Conservation (phyloP, 768 basidiomycete genomes). For the Pholiota molesta region DNA sequence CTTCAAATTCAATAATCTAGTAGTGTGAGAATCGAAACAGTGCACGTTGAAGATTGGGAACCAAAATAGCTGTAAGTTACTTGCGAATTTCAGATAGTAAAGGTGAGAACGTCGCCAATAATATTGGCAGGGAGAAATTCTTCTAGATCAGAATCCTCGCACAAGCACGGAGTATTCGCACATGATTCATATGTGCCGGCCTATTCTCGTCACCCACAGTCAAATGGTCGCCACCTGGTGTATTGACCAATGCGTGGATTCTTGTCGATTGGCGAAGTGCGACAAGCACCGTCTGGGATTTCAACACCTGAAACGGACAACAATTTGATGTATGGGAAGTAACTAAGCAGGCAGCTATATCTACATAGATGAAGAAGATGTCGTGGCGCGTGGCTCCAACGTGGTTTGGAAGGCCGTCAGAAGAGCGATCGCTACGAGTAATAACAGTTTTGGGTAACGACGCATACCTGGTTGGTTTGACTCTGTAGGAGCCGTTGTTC, state of each 20-base stretch:
- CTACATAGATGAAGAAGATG: neutral
- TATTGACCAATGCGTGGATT: neutral
- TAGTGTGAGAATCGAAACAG: neutral
- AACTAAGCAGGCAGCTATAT: neutral
- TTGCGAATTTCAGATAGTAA: neutral
- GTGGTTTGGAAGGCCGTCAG: neutral
- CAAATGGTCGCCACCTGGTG: slow-evolving; percentile 3
- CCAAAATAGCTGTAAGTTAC: neutral
- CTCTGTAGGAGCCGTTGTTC: neutral
- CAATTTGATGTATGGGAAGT: neutral
- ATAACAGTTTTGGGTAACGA: too few species aligned
- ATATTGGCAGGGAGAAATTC: neutral
- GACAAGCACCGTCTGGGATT: slow-evolving; percentile 1
- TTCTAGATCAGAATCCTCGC: slow-evolving; percentile 6
- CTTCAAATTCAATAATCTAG: neutral
- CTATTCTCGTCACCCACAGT: neutral
- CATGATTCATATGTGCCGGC: slow-evolving; percentile 3
- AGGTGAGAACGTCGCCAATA: neutral
- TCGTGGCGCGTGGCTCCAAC: slow-evolving; percentile 2
- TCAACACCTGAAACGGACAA: neutral
- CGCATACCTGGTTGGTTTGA: too few species aligned
- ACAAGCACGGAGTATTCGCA: slow-evolving; percentile 5
- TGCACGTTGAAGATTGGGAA: neutral
- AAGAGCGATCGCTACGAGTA: neutral
- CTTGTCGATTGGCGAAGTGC: neutral